Evolutionary conservation across 108 stramenopile genomes (phyloP), one percentile per base, ranked within the genome.

Genomic region (Bacterosira constricta): DNA sequence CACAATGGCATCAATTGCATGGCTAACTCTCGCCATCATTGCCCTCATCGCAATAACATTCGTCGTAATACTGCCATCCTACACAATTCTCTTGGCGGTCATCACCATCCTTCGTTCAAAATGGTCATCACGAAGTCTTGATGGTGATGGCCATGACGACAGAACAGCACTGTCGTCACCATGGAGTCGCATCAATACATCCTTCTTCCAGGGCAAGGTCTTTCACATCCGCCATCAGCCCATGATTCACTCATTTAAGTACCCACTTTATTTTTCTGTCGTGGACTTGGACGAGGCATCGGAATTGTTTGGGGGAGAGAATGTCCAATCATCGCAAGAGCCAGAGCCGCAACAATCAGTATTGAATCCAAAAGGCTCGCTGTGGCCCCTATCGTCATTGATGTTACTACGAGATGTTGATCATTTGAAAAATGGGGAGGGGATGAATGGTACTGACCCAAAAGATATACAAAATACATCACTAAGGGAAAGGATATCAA

Each of bases 221-320:
- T 90, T 83, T 66, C 93, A 94, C 63, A 81, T 80, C 18, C 89
- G 93, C 5, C 74, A 81, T 47, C 79, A 65, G 26, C 93, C 93
- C 5, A 69, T 66, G 12, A 35, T 64, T 10, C 93, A 94, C 53
- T 55, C 86, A 1, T 97, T 97, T 67, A 70, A 83, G 12, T 98
- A 98, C 79, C 96, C 96, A 2, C 80, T 98, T 7, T 95, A 91
- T 61, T 89, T 90, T 55, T 73, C 81, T 37, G 78, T 88, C 0
- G 60, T 98, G 38, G 95, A 98, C 75, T 82, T 96, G 36, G 86
- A 87, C 45, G 89, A 93, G 69, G 60, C 65, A 10, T 58, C 47
- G 4, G 41, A 60, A n/a, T 49, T 86, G 58, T 86, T 82, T 50
- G 86, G 81, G 3, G 15, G 12, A 18, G 64, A 63, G n/a, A 34